phyloP scores from a whole-genome alignment of 2,329 filamentous ascomycete genomes.

The Cordyceps tenuipes region DNA sequence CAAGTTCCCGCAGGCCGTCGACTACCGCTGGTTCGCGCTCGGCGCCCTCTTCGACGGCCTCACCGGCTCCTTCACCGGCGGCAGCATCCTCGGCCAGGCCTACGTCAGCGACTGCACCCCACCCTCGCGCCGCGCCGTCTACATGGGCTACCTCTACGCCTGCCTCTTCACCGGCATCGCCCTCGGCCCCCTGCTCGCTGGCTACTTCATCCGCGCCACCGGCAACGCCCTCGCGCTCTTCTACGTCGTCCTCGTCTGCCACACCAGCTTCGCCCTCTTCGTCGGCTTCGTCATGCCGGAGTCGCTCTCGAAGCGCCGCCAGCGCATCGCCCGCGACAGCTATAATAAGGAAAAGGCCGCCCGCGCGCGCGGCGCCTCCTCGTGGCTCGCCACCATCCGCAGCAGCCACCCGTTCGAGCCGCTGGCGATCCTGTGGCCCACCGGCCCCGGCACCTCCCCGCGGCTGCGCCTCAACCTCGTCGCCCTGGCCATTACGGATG shows the following conservation, averaged over 20 bases:
- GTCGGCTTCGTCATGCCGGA: conserved; percentile 70
- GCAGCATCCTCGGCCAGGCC: conserved; percentile 67
- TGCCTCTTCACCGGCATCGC: conserved; percentile 86
- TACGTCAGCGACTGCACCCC: conserved; percentile 86
- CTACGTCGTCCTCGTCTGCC: conserved; percentile 67
- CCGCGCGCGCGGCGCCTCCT: conserved; percentile 17
- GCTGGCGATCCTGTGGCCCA: conserved; percentile 69
- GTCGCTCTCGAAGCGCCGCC: conserved; percentile 67
- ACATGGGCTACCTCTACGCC: conserved; percentile 84
- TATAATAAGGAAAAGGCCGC: conserved; percentile 40
- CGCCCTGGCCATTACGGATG: conserved; percentile 71
- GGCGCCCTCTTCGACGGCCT: conserved; percentile 74
- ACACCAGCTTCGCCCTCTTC: conserved; percentile 65
- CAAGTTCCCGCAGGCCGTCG: conserved; percentile 61
- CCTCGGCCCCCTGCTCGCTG: conserved; percentile 73
- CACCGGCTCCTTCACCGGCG: conserved; percentile 80
- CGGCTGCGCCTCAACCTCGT: conserved; percentile 72
- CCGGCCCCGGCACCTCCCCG: conserved; percentile 49
- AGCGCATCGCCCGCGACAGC: conserved; percentile 61
- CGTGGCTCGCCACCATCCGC: conserved; percentile 27
- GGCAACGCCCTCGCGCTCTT: conserved; percentile 75
- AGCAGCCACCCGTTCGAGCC: conserved; percentile 65
- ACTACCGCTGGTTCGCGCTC: conserved; percentile 71
- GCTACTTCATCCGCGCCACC: conserved; percentile 68
- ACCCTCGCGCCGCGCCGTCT: conserved; percentile 68